Conservation (phyloP, 2,329 filamentous ascomycete species). For the Epicoccum nigrum region DNA sequence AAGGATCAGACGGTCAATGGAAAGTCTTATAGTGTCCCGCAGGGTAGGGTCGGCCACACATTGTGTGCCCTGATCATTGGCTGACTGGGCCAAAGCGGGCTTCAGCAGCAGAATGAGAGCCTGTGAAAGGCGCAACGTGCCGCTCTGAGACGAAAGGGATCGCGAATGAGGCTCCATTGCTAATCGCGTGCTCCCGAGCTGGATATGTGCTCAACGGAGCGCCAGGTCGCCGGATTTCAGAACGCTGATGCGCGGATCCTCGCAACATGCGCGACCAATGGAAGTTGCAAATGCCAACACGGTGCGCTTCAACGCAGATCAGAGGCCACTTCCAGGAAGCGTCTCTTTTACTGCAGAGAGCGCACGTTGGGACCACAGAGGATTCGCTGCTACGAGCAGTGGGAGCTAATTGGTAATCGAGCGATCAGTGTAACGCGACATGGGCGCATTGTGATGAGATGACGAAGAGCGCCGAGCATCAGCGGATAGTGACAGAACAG, state of each 20-base stretch:
- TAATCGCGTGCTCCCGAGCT: conserved; percentile 37
- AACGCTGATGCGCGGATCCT: conserved; percentile 26
- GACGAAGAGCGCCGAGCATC: conserved; percentile 11
- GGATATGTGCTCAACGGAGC: conserved; percentile 45
- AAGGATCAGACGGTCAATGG: conserved; percentile 26
- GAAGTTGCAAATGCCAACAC: conserved; percentile 33
- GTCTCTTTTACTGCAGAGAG: conserved; percentile 33
- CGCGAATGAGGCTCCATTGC: conserved; percentile 48
- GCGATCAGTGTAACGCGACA: conserved; percentile 19
- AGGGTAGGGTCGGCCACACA: conserved; percentile 32
- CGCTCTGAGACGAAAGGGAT: conserved; percentile 34
- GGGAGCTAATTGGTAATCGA: conserved; percentile 25
- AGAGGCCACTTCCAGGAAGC: conserved; percentile 36
- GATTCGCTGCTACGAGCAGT: conserved; percentile 31
- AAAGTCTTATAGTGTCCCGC: conserved; percentile 37
- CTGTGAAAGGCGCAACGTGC: conserved; percentile 47
- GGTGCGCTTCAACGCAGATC: conserved; percentile 40
- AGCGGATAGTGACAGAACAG: conserved; percentile 4
- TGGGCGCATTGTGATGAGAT: conserved; percentile 29
- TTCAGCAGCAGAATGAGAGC: conserved; percentile 43
- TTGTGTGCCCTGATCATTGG: conserved; percentile 32
- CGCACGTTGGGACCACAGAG: conserved; percentile 36
- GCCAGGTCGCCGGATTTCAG: conserved; percentile 29
- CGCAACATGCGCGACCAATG: conserved; percentile 38
- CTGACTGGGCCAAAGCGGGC: conserved; percentile 32